phyloP scores from a whole-genome alignment of 805 yeast species.

The Metschnikowia aberdeeniae region DNA sequence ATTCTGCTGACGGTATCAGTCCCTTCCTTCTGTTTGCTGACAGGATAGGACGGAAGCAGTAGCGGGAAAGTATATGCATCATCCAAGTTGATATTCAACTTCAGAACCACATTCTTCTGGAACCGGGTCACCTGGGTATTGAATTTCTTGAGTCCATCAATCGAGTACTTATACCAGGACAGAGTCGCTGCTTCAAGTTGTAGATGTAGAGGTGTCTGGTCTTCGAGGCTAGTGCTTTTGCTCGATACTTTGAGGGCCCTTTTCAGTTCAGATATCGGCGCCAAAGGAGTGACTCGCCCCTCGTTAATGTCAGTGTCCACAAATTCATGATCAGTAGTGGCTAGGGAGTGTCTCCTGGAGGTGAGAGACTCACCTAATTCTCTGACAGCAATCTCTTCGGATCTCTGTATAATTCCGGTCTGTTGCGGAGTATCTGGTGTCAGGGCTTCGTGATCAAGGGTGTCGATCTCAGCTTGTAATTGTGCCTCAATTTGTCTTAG shows the following conservation, averaged over 20 bases:
- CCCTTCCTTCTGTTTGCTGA: slow-evolving; percentile 1
- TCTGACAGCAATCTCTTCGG: not conserved
- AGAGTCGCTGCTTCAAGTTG: slow-evolving; percentile 18
- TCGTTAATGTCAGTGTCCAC: not conserved
- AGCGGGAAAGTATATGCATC: slow-evolving; percentile 41
- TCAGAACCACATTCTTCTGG: slow-evolving; percentile 26
- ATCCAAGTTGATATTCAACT: slow-evolving; percentile 29
- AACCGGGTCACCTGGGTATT: slow-evolving; percentile 33
- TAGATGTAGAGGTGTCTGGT: not conserved
- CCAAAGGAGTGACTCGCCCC: not conserved
- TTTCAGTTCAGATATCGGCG: not conserved
- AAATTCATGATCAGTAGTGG: not conserved
- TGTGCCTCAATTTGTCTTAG: slow-evolving; percentile 24
- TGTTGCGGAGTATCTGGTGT: not conserved
- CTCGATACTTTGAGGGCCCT: not conserved
- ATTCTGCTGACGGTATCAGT: slow-evolving; percentile 1
- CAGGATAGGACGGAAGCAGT: slow-evolving; percentile 27
- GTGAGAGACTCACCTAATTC: not conserved
- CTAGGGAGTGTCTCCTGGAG: not conserved
- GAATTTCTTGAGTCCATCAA: slow-evolving; percentile 30
- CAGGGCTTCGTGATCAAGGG: not conserved
- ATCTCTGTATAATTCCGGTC: not conserved
- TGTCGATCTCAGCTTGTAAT: slow-evolving; percentile 16
- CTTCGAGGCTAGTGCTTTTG: not conserved
- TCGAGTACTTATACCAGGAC: slow-evolving; percentile 35